These are phyloP conservation scores for Erodium chrysanthum DNA, from an alignment of 441 rosid genomes.

Conservation along the genomic window DNA sequence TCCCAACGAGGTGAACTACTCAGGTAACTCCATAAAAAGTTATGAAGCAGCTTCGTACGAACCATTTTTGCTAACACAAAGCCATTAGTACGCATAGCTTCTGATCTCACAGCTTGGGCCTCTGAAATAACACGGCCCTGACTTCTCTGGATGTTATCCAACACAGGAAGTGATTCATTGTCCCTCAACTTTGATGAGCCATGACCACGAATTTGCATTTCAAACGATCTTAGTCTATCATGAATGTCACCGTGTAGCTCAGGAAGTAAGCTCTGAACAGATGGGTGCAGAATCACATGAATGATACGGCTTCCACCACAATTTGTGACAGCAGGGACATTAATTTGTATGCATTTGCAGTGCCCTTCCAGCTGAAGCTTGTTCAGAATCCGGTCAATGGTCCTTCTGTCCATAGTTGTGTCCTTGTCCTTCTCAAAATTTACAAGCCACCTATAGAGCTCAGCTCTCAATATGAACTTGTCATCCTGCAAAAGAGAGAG, in stretches of 20 bases:
- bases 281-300: conserved; percentile 72
- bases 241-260: conserved; percentile 58
- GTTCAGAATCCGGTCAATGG: conserved; percentile 55
- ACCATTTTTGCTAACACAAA: conserved; percentile 91
- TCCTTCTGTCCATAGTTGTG: conserved; percentile 71
- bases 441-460: conserved; percentile 74
- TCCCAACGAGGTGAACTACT: conserved; percentile 47
- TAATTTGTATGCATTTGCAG: conserved; percentile 52
- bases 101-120: conserved; percentile 42
- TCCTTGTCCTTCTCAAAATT: conserved; percentile 71
- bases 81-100: conserved; percentile 88
- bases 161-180: conserved; percentile 45
- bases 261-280: conserved; percentile 48
- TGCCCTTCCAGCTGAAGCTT: conserved; percentile 82
- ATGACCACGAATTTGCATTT: conserved; percentile 59
- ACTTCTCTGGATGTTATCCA: conserved; percentile 65
- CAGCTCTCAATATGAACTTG: conserved; percentile 67
- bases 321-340: conserved; percentile 72
- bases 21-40: conserved; percentile 68
- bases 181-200: conserved; percentile 45
- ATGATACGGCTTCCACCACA: conserved; percentile 56
- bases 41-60: conserved; percentile 76
- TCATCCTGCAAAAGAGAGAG: conserved; percentile 51
- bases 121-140: conserved; percentile 40
- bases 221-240: conserved; percentile 67